phyloP scores from a whole-genome alignment of 768 basidiomycete species.

The Psilocybe tampanensis region DNA sequence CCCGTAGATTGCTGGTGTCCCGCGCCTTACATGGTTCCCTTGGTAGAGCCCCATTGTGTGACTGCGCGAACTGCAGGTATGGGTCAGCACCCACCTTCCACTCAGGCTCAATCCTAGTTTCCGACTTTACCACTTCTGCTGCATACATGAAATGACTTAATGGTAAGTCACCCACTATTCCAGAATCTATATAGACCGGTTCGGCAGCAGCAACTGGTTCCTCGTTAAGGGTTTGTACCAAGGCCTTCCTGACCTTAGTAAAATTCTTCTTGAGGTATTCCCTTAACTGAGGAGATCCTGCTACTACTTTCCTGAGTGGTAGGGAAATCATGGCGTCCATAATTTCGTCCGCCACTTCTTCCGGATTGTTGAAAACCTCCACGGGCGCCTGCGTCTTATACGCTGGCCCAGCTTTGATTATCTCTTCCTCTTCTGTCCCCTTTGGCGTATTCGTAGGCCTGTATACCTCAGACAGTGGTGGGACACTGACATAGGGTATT shows the following conservation, averaged over 20 bases:
- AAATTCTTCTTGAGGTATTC: background rate
- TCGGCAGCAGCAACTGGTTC: background rate
- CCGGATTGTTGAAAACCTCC: background rate
- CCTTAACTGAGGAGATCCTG: background rate
- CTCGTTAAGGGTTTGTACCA: background rate
- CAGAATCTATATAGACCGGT: background rate
- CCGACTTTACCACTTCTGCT: background rate
- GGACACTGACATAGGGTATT: background rate
- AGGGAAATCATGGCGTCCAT: background rate
- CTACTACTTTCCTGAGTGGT: background rate
- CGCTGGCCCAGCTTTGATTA: background rate
- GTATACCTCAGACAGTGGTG: background rate
- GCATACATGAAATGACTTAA: background rate
- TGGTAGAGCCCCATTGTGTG: background rate
- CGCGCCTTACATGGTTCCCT: background rate
- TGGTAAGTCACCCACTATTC: background rate
- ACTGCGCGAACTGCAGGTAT: background rate
- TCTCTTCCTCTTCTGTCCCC: background rate
- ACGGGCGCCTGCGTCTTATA: background rate
- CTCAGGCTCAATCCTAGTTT: background rate
- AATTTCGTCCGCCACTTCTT: background rate
- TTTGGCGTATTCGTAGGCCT: background rate
- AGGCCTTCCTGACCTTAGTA: background rate
- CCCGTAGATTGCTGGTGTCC: background rate
- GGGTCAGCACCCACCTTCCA: background rate